A percentile compares a stretch with the other conserved stretches of the same genome.
These are phyloP conservation scores for Globisporangium iwayamae DNA, from an alignment of 352 stramenopile species.

Conservation along the genomic window DNA sequence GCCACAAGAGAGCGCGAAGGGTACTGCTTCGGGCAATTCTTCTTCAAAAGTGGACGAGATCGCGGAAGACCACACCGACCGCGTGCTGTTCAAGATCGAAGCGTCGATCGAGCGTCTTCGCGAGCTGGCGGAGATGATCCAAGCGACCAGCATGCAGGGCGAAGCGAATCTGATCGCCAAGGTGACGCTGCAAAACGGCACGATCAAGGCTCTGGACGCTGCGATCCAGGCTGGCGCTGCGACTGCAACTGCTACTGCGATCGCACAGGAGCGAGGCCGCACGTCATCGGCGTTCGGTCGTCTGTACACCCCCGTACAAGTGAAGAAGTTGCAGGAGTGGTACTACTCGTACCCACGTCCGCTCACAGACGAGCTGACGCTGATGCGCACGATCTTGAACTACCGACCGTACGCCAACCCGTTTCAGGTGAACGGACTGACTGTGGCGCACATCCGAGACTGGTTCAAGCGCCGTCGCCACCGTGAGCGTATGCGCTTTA, in stretches of 20 bases:
- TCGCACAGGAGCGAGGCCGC: conserved; percentile 66
- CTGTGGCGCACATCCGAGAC: conserved; percentile 70
- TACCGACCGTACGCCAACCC: conserved; percentile 74
- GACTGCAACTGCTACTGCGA: conserved; percentile 57
- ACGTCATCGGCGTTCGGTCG: conserved; percentile 46
- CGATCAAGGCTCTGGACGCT: conserved; percentile 51
- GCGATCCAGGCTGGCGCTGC: conserved; percentile 65
- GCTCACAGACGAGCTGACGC: conserved; percentile 71
- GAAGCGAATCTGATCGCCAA: conserved; percentile 79
- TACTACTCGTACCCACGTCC: conserved; percentile 80
- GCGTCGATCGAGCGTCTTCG: conserved; percentile 61
- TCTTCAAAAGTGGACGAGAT: conserved; percentile 41
- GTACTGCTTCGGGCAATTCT: background rate
- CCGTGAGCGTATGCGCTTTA: conserved; percentile 73
- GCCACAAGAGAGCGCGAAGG: conserved; percentile 3
- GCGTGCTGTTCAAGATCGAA: conserved; percentile 72
- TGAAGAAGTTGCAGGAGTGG: conserved; percentile 83
- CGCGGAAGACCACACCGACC: conserved; percentile 78
- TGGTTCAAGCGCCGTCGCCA: conserved; percentile 84
- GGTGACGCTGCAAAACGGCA: conserved; percentile 53
- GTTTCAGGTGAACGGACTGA: conserved; percentile 54
- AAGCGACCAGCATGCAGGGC: conserved; percentile 82
- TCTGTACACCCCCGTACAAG: conserved; percentile 60
- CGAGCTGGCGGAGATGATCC: conserved; percentile 76
- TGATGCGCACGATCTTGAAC: conserved; percentile 84